Evolutionary conservation across 495 filamentous ascomycete genomes (phyloP), one percentile per base, ranked within the genome.

Genomic region (Aspergillus bertholletiae): DNA sequence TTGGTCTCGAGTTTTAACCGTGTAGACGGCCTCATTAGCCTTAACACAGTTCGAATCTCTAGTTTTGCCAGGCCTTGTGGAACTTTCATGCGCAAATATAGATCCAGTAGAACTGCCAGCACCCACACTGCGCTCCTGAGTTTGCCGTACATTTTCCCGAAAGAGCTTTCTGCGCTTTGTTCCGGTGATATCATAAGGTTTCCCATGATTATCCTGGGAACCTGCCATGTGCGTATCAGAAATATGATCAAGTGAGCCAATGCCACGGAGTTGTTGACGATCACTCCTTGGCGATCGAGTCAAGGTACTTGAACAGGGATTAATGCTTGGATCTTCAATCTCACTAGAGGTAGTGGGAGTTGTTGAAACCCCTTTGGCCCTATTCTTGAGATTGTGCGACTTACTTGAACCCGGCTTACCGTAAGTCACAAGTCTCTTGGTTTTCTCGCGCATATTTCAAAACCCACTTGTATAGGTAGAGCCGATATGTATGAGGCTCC

Each of bases 401-500:
- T 43, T 22, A 22, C 22, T 4, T 7, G 18, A 43, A 5, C 17
- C 11, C 39, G 20, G 9, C 7, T 60, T 63, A 22, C 57, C 57
- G 34, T 57, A 59, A 37, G 55, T 58, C 48, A 57, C 55, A 23
- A 41, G 47, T 34, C 35, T 51, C 46, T 44, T 62, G 15, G 44
- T 50, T 20, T 52, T 46, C 20, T 35, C 48, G 21, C 49, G 27
- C 59, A 62, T 62, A 15, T 17, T 47, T 49, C 1, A 35, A n/a
- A 15, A 23, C 17, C 43, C 40, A 39, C 20, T 22, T 30, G 17
- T 11, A 22, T 45, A 32, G 9, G 11, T 0, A 51, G 32, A 13
- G 5, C 17, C 13, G 30, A 11, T 9, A 32, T 7, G 8, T 2
- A 32, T 3, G 30, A 12, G n/a, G n/a, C n/a, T n/a, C n/a, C n/a